Conservation (phyloP, 176 grass and related monocot genomes). For the Metroxylon sagu region DNA sequence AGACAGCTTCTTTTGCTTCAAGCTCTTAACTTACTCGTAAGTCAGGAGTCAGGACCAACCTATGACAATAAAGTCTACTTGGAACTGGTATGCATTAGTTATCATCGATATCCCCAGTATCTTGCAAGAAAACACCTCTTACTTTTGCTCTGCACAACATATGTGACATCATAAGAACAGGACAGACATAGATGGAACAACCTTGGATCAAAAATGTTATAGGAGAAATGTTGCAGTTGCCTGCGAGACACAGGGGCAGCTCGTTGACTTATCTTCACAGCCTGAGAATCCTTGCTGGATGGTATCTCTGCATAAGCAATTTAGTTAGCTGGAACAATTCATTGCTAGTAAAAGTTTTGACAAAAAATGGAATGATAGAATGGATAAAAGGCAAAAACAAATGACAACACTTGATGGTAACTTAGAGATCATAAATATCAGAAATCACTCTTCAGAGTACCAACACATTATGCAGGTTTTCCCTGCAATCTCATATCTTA, state of each 20-base stretch:
- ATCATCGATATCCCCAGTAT: conserved; percentile 40
- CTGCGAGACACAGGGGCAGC: conserved; percentile 39
- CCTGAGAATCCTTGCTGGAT: conserved; percentile 23
- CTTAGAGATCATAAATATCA: too few relatives aligned
- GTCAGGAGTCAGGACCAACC: too few relatives aligned
- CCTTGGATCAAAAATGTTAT: not conserved
- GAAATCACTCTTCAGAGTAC: too few relatives aligned
- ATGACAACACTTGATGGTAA: too few relatives aligned
- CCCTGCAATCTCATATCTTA: too few relatives aligned
- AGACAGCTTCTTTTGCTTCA: too few relatives aligned
- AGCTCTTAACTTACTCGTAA: too few relatives aligned
- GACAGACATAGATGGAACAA: not conserved
- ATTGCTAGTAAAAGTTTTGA: not conserved
- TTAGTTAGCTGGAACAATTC: conserved; percentile 20
- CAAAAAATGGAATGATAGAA: too few relatives aligned
- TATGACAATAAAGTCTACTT: not conserved
- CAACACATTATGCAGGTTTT: too few relatives aligned
- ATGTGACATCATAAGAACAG: conserved; percentile 7
- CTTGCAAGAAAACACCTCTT: conserved; percentile 72
- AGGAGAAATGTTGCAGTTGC: conserved; percentile 13
- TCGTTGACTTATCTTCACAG: conserved; percentile 34
- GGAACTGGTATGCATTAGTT: conserved; percentile 15
- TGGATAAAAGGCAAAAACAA: too few relatives aligned
- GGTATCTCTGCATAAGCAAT: conserved; percentile 35
- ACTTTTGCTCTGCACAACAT: conserved; percentile 43